phyloP scores from a whole-genome alignment of 2,329 filamentous ascomycete species.

The Fusarium scirpi region DNA sequence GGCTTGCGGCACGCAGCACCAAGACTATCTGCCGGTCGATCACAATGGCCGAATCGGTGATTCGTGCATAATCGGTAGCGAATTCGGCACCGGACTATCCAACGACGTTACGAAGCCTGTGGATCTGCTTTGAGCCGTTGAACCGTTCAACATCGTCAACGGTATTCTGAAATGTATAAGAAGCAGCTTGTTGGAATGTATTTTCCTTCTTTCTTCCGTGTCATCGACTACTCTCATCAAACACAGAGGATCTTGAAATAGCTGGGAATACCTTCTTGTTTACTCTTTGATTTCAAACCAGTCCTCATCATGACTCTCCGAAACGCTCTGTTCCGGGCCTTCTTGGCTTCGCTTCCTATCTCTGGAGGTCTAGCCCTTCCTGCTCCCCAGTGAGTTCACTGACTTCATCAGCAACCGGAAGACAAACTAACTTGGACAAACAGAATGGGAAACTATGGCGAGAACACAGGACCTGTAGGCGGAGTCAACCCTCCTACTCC shows the following conservation, averaged over 20 bases:
- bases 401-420: accelerated
- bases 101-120: not conserved
- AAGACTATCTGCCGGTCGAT: not conserved
- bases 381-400: constrained; percentile 8
- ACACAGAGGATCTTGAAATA: not conserved
- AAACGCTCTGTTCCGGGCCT: not conserved
- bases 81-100: not conserved
- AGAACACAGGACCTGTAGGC: constrained; percentile 13
- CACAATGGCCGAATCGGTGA: not conserved
- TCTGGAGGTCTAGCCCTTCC: not conserved
- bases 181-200: not conserved
- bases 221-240: not conserved
- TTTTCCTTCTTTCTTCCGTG: not conserved
- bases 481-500: constrained; percentile 19
- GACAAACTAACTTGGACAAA: not conserved
- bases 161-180: not conserved
- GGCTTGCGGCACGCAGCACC: not conserved
- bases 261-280: not conserved
- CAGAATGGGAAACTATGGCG: constrained; percentile 23
- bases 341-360: not conserved
- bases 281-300: not conserved
- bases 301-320: not conserved
- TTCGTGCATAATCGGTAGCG: not conserved
- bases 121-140: not conserved
- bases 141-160: not conserved